These are phyloP conservation scores for Trichoderma breve DNA, from an alignment of 2,329 filamentous ascomycete genomes.

Conservation along the genomic window DNA sequence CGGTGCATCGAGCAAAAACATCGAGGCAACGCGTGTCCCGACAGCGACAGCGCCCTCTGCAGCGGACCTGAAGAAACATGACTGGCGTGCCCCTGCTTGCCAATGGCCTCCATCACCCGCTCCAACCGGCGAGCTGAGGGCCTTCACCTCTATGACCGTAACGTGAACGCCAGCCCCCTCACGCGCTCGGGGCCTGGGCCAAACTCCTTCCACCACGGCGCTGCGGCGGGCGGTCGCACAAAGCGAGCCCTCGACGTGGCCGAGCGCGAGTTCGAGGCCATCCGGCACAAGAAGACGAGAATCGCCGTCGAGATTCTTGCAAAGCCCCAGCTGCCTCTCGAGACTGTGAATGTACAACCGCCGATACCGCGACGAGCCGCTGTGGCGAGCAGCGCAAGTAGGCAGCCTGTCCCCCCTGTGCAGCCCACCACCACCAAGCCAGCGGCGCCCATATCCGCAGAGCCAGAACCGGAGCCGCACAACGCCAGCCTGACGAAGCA, in stretches of 20 bases:
- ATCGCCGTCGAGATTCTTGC: constrained; percentile 54
- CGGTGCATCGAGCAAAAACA: constrained; percentile 17
- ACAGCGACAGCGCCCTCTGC: constrained; percentile 18
- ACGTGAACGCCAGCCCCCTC: constrained; percentile 28
- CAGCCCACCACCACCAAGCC: constrained; percentile 25
- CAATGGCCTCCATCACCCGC: constrained; percentile 54
- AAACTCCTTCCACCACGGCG: constrained; percentile 20
- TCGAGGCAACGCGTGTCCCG: constrained; percentile 23
- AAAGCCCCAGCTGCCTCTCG: constrained; percentile 30
- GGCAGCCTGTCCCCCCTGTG: constrained; percentile 11
- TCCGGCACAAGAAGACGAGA: constrained; percentile 49
- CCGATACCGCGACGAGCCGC: constrained; percentile 28
- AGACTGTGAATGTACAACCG: constrained; percentile 28
- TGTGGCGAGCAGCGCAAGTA: constrained; percentile 18
- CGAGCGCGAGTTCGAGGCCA: constrained; percentile 45
- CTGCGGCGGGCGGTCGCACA: constrained; percentile 40
- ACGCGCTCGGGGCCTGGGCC: constrained; percentile 25
- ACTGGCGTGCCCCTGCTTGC: constrained; percentile 35
- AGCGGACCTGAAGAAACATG: constrained; percentile 34
- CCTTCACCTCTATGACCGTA: constrained; percentile 37
- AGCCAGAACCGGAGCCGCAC: constrained; percentile 29
- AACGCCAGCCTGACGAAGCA: constrained; percentile 46
- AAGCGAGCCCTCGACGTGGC: constrained; percentile 49
- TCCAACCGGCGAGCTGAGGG: constrained; percentile 51
- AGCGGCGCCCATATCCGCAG: constrained; percentile 21